Percentiles rank a stretch among this genome's conserved stretches.
Evolutionary conservation across 352 stramenopile species (phyloP).

Genomic region (Sclerospora graminicola): DNA sequence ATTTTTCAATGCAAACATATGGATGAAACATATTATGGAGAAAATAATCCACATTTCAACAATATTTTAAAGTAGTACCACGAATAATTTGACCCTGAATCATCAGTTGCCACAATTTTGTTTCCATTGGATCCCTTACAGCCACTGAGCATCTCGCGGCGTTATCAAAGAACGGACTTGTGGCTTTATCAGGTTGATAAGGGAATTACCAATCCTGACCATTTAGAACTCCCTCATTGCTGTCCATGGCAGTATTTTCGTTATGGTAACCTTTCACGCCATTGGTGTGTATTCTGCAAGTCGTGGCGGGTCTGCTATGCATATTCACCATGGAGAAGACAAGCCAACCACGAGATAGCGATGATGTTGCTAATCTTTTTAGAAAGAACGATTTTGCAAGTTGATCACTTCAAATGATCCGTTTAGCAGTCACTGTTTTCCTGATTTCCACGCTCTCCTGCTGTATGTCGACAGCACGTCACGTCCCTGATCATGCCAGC

Average conservation of each 20-base stretch:
- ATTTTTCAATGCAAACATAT: slow-evolving; percentile 82
- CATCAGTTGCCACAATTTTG: slow-evolving; percentile 58
- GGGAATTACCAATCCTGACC: slow-evolving; percentile 90
- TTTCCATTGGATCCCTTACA: slow-evolving; percentile 82
- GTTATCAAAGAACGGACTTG: slow-evolving; percentile 38
- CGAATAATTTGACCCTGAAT: slow-evolving; percentile 60
- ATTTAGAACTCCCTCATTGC: slow-evolving; percentile 92
- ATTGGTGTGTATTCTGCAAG: slow-evolving; percentile 88
- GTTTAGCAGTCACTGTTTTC: no score
- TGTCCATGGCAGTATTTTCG: slow-evolving; percentile 92
- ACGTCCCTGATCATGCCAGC: no score
- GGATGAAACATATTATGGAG: slow-evolving; percentile 73
- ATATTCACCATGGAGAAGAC: no score
- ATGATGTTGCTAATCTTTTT: no score
- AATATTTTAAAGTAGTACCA: slow-evolving; percentile 89
- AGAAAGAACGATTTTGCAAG: no score
- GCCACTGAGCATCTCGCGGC: slow-evolving; percentile 62
- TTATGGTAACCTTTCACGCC: slow-evolving; percentile 95
- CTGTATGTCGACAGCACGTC: no score
- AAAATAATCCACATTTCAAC: slow-evolving; percentile 63
- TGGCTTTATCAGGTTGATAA: no score
- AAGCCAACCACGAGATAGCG: no score
- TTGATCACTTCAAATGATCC: no score
- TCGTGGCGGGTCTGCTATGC: slow-evolving; percentile 85
- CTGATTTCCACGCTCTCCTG: no score